These are phyloP conservation scores for Nigrograna mackinnonii DNA, from an alignment of 2,329 filamentous ascomycete species.

Conservation along the genomic window DNA sequence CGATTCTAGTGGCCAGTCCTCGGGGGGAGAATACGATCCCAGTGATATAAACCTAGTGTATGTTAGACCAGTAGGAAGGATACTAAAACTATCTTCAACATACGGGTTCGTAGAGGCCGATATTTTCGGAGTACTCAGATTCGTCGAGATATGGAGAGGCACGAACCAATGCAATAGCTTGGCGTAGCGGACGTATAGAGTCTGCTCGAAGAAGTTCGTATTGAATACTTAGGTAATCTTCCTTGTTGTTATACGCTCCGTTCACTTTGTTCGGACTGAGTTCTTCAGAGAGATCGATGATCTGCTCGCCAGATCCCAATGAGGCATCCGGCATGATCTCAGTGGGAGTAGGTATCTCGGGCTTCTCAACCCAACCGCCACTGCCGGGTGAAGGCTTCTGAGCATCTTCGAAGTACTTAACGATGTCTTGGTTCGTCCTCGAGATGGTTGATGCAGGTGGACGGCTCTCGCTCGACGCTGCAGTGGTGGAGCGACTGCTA, in stretches of 20 bases:
- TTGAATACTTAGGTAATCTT: constrained; percentile 71
- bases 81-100: constrained; percentile 3
- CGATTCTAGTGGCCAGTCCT: constrained; percentile 68
- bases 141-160: constrained; percentile 61
- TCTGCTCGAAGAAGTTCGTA: constrained; percentile 80
- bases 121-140: constrained; percentile 42
- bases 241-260: constrained; percentile 62
- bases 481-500: neutral
- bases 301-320: constrained; percentile 4
- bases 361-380: constrained; percentile 36
- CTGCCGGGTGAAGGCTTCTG: constrained; percentile 18
- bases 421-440: constrained; percentile 26
- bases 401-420: constrained; percentile 24
- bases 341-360: constrained; percentile 58
- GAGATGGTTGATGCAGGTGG: neutral
- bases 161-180: constrained; percentile 64
- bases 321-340: constrained; percentile 52
- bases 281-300: constrained; percentile 22
- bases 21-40: constrained; percentile 66
- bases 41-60: constrained; percentile 64
- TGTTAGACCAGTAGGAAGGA: neutral
- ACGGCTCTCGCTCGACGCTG: neutral
- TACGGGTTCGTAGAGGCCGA: constrained; percentile 42
- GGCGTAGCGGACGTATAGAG: constrained; percentile 68
- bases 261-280: constrained; percentile 37